These are phyloP conservation scores for Penicillium sp. DNA, from an alignment of 2,329 filamentous ascomycete species.

Conservation along the genomic window DNA sequence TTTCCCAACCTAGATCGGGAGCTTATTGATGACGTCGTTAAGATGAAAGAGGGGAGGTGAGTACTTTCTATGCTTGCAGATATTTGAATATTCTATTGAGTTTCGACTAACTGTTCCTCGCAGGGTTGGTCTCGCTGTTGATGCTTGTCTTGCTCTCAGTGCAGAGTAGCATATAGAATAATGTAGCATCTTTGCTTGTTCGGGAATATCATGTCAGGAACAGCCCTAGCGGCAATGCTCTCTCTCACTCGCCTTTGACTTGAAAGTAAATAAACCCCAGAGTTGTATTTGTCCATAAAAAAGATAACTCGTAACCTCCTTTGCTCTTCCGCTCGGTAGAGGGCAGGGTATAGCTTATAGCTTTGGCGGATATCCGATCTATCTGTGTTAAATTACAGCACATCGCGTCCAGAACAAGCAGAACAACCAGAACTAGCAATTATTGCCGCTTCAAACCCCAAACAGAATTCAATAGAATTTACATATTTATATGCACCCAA, in stretches of 20 bases:
- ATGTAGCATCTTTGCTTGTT: slow-evolving; percentile 5
- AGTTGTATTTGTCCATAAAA: neutral
- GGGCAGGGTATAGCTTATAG: neutral
- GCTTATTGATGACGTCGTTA: slow-evolving; percentile 93
- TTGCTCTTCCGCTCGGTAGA: neutral
- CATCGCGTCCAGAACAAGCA: neutral
- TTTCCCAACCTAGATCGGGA: slow-evolving; percentile 94
- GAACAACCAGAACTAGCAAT: neutral
- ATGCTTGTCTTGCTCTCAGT: slow-evolving; percentile 75
- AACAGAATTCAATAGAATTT: neutral
- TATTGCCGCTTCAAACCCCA: neutral
- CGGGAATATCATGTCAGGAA: slow-evolving; percentile 1
- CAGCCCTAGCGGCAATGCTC: neutral
- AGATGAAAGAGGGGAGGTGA: slow-evolving; percentile 90
- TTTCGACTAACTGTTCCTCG: slow-evolving; percentile 16
- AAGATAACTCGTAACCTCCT: neutral
- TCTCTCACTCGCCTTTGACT: neutral
- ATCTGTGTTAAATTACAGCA: neutral
- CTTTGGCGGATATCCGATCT: neutral
- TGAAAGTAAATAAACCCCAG: neutral
- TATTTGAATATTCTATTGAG: neutral
- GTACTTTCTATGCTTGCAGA: slow-evolving; percentile 38
- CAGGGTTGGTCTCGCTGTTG: slow-evolving; percentile 80
- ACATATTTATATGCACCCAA: neutral
- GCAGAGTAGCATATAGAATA: slow-evolving; percentile 37